Evolutionary conservation across 768 basidiomycete genomes (phyloP), one percentile per base, ranked within the genome.

Genomic region (button mushroom (Agaricus bisporus)): DNA sequence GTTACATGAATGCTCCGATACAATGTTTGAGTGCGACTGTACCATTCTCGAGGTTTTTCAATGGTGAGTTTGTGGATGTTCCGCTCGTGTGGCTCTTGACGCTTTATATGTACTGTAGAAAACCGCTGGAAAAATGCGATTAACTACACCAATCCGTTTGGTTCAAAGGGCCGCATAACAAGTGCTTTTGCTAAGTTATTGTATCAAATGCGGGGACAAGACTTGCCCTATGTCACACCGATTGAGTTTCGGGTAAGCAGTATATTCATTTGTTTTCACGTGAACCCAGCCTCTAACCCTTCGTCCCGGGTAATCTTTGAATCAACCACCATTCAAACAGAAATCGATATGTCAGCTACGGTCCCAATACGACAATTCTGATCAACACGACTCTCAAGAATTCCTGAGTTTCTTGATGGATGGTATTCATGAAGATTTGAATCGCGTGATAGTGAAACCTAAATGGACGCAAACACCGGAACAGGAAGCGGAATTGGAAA

Each of bases 1-100:
- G 97, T 67, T 99, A 98, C 65, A 98, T 98, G 93, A 98, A 98
- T 66, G 91, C 97, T 28, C 94, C 93, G 5, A 82, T 99, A 14
- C 97, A 99, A 68, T 99, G 97, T 67, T 73, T 99, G 64, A 93
- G 86, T 64, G 95, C 95, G 0, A 97, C 95, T 0, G 82, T 89
- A 6, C 95, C 95, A 0, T 95, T 99, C 67, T 82, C 94, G 28
- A 78, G 85, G 50, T 98, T 95, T 72, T 98, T 99, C 63, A 86
- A 84, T 4, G 88, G 93, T 94, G 64, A 36, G 81, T 56, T 18
- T 46, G 26, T 18, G 15, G 7, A 32, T 46, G 22, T 3, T 25
- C n/a, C 18, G 14, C 39, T 25, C 42, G 17, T 22, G 20, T 22
- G 42, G 6, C 42, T 7, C 14, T 14, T 43, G 42, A 22, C 18